These are phyloP conservation scores for Austropuccinia psidii DNA, from an alignment of 1,284 basidiomycete genomes.

Conservation along the genomic window DNA sequence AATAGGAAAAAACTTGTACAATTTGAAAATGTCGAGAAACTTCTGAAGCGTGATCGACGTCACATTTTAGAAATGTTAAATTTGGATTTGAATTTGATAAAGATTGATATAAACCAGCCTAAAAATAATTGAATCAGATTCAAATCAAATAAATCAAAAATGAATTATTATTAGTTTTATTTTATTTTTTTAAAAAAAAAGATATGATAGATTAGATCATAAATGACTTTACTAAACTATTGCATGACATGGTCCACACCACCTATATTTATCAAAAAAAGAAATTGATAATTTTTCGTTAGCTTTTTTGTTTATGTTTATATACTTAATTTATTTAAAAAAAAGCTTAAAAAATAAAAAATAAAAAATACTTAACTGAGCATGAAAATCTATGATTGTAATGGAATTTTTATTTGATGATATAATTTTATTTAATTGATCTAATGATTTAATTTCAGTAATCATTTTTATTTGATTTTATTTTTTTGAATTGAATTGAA, in stretches of 20 bases:
- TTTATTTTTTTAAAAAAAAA: neutral
- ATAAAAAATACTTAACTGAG: neutral
- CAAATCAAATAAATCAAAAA: neutral
- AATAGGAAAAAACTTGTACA: neutral
- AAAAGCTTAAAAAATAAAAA: too few relatives aligned
- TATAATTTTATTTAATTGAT: constrained; percentile 13
- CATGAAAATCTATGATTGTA: constrained; percentile 24
- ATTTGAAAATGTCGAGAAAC: constrained; percentile 18
- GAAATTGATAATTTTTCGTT: neutral
- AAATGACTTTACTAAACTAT: constrained; percentile 10
- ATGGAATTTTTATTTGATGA: constrained; percentile 9
- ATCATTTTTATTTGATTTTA: too few relatives aligned
- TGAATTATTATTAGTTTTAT: neutral
- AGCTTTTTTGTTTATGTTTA: too few relatives aligned
- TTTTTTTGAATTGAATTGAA: too few relatives aligned
- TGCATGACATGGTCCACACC: constrained; percentile 36
- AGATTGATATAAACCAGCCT: constrained; percentile 27
- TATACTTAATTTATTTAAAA: neutral
- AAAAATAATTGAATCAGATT: neutral
- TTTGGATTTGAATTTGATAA: constrained; percentile 1
- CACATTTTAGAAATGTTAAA: constrained; percentile 30
- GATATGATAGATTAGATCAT: neutral
- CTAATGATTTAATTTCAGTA: neutral
- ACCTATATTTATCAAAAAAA: neutral
- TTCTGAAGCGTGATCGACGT: constrained; percentile 2